Base-by-base conservation (phyloP, 805 yeast species). In the Metschnikowia kunwiensis region DNA sequence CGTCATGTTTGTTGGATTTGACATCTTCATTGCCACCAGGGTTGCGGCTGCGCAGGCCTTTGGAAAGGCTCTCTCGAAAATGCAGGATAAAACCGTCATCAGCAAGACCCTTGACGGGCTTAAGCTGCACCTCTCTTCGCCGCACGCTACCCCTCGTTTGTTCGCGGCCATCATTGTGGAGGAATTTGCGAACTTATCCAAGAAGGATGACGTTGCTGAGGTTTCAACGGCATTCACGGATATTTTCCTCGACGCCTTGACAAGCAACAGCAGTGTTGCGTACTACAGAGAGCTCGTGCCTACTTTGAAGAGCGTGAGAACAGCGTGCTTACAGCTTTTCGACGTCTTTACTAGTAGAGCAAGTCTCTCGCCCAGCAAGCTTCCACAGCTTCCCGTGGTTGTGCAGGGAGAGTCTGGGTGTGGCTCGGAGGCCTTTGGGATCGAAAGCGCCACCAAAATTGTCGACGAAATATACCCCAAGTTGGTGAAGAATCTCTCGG, bases 381-480 rank as follows among this genome's bases (percentile, higher is more conserved):
- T 87, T 5, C 97, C 97, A 0, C 84, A 80, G 36, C 59, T 93
- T 13, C 93, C 98, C 0, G 80, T 88, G 5, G 79, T 89, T 7
- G 96, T 91, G 4, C 91, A 88, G 58, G 98, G 98, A 23, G 97
- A 93, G 55, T 70, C 78, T 1, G 95, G 86, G 42, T 95, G 97
- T 2, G 97, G 96, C 2, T 87, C 95, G 1, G 88, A 82, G 50
- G 97, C 97, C 0, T 93, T 93, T 61, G 77, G 87, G 11, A 57
- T 93, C 26, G 83, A 75, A 27, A 75, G 77, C 43, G 97, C 96
- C 1, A 83, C 83, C 38, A 75, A 77, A 44, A 73, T 88, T 12
- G 51, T 82, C 21, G 65, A 66, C 26, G 85, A 79, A 25, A 75
- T 78, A 5, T 86, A 77, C 53, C 75, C 74, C n/a, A 82, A 81